Base-by-base conservation (phyloP, 495 filamentous ascomycete genomes). In the Schizothecium vesticola region DNA sequence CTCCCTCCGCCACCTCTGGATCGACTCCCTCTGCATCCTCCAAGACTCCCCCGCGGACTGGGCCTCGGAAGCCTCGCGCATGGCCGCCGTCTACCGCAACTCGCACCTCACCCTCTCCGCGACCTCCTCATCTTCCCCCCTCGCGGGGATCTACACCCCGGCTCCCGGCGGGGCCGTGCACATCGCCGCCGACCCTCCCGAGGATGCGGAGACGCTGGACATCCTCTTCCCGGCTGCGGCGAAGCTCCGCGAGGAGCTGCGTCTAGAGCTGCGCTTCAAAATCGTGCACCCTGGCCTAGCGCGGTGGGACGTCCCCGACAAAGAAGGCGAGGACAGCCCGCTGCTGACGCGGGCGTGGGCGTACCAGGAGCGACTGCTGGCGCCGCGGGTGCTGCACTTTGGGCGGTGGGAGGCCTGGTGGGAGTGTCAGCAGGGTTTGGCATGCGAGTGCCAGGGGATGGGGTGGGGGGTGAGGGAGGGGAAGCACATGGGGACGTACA, bases 41-140 rank as follows among this genome's bases (percentile, higher is more conserved):
- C 69, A 71, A 51, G 69, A 69, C 68, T 13, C 24, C 21, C 56
- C 61, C 0, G 22, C 6, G 0, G 71, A 73, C 61, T 69, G 61
- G 67, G 31, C 43, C 8, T 16, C 5, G 12, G 66, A 71, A 56
- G 64, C 65, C 7, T 26, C 66, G 1, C 63, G 56, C n/a, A 71
- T 73, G 71, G 25, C 66, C 11, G 22, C 43, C 61, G 61, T 71
- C 59, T 73, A 73, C 63, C 62, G 67, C n/a, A 59, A 69, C 43
- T 70, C 71, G 2, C 64, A 69, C 60, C 63, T 77, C 24, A 72
- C 71, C 12, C 63, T 76, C 36, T 71, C 64, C 22, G 72, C 72
- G 24, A 61, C 66, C 3, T 59, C 59, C 11, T 61, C 66, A 11
- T 29, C 33, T 0, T 62, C 66, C n/a, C 43, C 59, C 5, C 55